phyloP scores from a whole-genome alignment of 176 grass and related monocot genomes.

The Bolboschoenus planiculmis region DNA sequence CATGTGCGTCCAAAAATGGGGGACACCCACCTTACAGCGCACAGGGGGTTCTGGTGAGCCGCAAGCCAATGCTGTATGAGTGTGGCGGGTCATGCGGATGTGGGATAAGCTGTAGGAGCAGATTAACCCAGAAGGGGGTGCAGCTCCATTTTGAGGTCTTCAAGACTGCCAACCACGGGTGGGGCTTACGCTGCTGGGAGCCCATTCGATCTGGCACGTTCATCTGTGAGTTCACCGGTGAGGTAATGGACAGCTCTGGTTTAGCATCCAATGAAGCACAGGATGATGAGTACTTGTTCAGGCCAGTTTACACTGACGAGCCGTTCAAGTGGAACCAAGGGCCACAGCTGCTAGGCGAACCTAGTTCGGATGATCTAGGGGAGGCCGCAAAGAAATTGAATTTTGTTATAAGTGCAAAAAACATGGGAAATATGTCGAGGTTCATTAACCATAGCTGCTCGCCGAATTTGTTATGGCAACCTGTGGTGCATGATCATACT shows the following conservation, averaged over 20 bases:
- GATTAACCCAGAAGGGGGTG: conserved; percentile 56
- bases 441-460: conserved; percentile 90
- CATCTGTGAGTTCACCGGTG: conserved; percentile 75
- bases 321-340: conserved; percentile 75
- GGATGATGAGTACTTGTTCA: conserved; percentile 56
- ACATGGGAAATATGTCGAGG: conserved; percentile 52
- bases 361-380: conserved; percentile 40
- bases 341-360: conserved; percentile 61
- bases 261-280: not conserved
- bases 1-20: conserved; percentile 51
- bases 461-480: conserved; percentile 80
- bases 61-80: conserved; percentile 59
- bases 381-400: conserved; percentile 41
- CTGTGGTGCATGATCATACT: conserved; percentile 64
- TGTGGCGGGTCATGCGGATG: conserved; percentile 54
- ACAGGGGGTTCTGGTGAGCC: conserved; percentile 58
- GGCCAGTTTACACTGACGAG: conserved; percentile 34
- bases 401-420: conserved; percentile 57
- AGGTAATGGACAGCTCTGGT: conserved; percentile 44
- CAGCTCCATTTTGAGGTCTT: conserved; percentile 80
- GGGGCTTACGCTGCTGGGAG: conserved; percentile 80
- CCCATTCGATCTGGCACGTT: conserved; percentile 76
- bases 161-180: conserved; percentile 54
- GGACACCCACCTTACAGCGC: conserved; percentile 63
- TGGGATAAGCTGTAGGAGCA: conserved; percentile 54